Evolutionary conservation across 331 rosid species (phyloP).

Genomic region (Dryas integrifolia): DNA sequence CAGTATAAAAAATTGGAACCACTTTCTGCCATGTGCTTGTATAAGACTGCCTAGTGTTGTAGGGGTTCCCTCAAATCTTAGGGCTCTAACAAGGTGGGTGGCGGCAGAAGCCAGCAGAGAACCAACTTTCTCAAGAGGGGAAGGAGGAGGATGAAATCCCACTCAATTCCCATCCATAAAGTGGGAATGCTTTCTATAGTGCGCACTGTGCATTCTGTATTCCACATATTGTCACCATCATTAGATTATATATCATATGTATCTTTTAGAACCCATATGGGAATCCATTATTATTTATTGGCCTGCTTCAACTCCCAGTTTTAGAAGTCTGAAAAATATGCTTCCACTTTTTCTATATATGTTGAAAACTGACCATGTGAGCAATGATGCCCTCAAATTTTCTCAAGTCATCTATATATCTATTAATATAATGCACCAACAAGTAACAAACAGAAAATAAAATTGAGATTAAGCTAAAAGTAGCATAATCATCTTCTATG

Average conservation of each 20-base stretch:
- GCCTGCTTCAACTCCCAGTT: background rate
- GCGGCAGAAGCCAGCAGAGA: background rate
- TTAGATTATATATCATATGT: background rate
- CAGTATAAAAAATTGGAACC: too few relatives aligned
- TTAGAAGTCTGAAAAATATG: background rate
- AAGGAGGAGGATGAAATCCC: background rate
- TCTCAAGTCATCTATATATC: background rate
- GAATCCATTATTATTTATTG: background rate
- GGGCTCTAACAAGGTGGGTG: background rate
- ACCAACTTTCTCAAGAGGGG: background rate
- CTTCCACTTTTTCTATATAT: background rate
- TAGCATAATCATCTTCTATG: background rate
- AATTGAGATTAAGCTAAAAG: background rate
- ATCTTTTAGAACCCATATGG: background rate
- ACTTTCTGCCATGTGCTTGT: too few relatives aligned
- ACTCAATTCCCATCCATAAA: background rate
- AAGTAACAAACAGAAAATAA: background rate
- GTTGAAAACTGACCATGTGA: background rate
- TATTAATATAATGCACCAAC: background rate
- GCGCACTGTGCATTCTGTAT: background rate
- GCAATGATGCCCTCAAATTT: background rate
- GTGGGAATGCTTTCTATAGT: constrained; percentile 16
- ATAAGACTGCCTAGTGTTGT: background rate
- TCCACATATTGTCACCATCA: background rate
- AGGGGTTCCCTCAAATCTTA: background rate